phyloP scores from a whole-genome alignment of 148 eudicot genomes.

The Selenicereus undatus region DNA sequence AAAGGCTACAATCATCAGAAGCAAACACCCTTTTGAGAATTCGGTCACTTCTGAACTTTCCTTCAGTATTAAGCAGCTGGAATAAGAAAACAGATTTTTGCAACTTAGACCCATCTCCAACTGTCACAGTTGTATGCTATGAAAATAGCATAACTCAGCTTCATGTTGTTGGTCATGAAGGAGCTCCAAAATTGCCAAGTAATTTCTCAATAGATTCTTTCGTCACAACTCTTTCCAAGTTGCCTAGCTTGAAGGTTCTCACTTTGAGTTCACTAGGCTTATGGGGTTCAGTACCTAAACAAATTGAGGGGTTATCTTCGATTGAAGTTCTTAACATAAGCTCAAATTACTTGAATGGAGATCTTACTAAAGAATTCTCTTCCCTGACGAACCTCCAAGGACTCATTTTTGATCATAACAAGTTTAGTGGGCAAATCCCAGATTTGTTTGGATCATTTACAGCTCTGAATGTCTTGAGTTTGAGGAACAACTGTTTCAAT shows the following conservation, averaged over 20 bases:
- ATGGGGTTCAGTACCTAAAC: constrained; percentile 59
- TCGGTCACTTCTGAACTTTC: constrained; percentile 50
- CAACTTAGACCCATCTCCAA: constrained; percentile 47
- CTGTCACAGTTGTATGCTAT: constrained; percentile 72
- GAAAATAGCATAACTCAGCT: constrained; percentile 67
- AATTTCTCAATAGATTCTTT: constrained; percentile 69
- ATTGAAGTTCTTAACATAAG: constrained; percentile 85
- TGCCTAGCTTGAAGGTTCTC: constrained; percentile 82
- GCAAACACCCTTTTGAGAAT: constrained; percentile 56
- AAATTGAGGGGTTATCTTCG: constrained; percentile 45
- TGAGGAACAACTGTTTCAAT: constrained; percentile 59
- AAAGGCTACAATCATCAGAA: constrained; percentile 56
- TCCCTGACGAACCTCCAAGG: constrained; percentile 61
- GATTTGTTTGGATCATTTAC: constrained; percentile 56
- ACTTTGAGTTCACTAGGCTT: constrained; percentile 74
- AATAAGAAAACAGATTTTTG: constrained; percentile 59
- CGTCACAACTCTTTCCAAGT: constrained; percentile 45
- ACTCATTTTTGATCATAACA: constrained; percentile 65
- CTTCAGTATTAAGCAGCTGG: constrained; percentile 54
- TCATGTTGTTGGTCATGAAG: constrained; percentile 48
- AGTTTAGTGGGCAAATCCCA: constrained; percentile 56
- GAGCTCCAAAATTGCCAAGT: constrained; percentile 41
- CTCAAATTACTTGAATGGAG: constrained; percentile 58
- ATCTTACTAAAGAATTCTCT: constrained; percentile 50
- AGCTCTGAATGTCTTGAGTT: constrained; percentile 59